A percentile compares a stretch with the other conserved stretches of the same genome.
phyloP scores from a whole-genome alignment of 352 stramenopile genomes.

The Phytophthora cactorum region DNA sequence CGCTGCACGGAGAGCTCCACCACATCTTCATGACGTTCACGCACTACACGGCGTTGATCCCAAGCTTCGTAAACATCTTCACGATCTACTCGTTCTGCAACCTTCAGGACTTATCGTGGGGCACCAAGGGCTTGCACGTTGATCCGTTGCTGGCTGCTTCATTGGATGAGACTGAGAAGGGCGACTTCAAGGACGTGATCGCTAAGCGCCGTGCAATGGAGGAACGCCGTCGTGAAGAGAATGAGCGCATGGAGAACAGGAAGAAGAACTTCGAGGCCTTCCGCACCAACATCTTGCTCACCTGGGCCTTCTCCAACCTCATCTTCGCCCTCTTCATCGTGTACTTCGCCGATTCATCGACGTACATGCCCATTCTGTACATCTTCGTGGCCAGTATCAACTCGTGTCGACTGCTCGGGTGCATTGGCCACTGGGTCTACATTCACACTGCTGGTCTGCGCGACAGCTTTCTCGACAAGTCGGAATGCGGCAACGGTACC shows the following conservation, averaged over 20 bases:
- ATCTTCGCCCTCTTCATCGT: slow-evolving; percentile 80
- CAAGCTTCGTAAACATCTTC: slow-evolving; percentile 91
- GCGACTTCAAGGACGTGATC: slow-evolving; percentile 87
- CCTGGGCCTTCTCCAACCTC: slow-evolving; percentile 86
- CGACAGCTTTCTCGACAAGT: slow-evolving; percentile 54
- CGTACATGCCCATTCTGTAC: slow-evolving; percentile 78
- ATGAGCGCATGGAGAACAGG: slow-evolving; percentile 59
- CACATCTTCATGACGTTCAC: slow-evolving; percentile 88
- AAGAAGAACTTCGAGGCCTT: slow-evolving; percentile 87
- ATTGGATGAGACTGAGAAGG: slow-evolving; percentile 70
- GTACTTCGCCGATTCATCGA: slow-evolving; percentile 59
- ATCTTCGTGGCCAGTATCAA: slow-evolving; percentile 77
- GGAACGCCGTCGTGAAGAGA: slow-evolving; percentile 68
- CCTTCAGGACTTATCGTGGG: slow-evolving; percentile 89
- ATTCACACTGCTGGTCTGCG: slow-evolving; percentile 55
- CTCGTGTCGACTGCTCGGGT: slow-evolving; percentile 64
- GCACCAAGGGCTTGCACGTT: slow-evolving; percentile 74
- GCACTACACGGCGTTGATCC: slow-evolving; percentile 88
- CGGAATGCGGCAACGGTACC: slow-evolving; percentile 59
- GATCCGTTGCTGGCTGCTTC: slow-evolving; percentile 53
- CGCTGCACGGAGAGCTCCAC: slow-evolving; percentile 80
- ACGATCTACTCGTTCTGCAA: slow-evolving; percentile 92
- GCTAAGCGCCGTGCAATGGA: slow-evolving; percentile 76
- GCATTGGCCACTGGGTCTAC: slow-evolving; percentile 79
- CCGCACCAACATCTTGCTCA: slow-evolving; percentile 81